These are phyloP conservation scores for Coniochaeta sp. DNA, from an alignment of 2,329 filamentous ascomycete genomes.

Conservation along the genomic window DNA sequence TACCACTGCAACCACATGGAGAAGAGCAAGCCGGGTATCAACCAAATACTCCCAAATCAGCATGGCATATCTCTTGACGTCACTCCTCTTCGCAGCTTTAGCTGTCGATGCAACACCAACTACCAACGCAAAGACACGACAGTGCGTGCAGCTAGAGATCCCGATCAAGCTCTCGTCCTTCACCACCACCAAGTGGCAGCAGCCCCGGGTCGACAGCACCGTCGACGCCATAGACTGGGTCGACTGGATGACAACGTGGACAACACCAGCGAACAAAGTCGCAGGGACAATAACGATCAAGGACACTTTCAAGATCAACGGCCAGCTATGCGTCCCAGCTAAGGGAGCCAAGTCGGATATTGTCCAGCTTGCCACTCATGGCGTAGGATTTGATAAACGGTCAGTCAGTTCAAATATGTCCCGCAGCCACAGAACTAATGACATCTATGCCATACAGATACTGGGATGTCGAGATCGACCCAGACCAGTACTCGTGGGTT, in stretches of 20 bases:
- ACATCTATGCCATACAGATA: constrained; percentile 26
- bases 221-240: constrained; percentile 18
- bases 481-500: constrained; percentile 57
- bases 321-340: constrained; percentile 14
- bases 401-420: background rate
- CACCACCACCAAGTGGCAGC: constrained; percentile 8
- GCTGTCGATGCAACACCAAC: background rate
- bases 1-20: too few species aligned
- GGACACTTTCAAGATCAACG: constrained; percentile 12
- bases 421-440: background rate
- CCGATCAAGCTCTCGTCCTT: constrained; percentile 7
- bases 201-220: constrained; percentile 16
- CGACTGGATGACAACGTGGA: constrained; percentile 12
- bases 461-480: constrained; percentile 52
- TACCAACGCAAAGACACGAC: background rate
- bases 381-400: constrained; percentile 30
- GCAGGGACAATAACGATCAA: constrained; percentile 7
- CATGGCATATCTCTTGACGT: too few species aligned
- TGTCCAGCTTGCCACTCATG: constrained; percentile 33
- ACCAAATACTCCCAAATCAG: too few species aligned
- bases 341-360: constrained; percentile 10
- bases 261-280: constrained; percentile 3
- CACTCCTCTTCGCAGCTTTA: too few species aligned
- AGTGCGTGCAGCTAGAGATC: constrained; percentile 8
- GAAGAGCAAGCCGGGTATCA: too few species aligned